Evolutionary conservation across 2,329 filamentous ascomycete genomes (phyloP).

Genomic region (Cercospora sp.): DNA sequence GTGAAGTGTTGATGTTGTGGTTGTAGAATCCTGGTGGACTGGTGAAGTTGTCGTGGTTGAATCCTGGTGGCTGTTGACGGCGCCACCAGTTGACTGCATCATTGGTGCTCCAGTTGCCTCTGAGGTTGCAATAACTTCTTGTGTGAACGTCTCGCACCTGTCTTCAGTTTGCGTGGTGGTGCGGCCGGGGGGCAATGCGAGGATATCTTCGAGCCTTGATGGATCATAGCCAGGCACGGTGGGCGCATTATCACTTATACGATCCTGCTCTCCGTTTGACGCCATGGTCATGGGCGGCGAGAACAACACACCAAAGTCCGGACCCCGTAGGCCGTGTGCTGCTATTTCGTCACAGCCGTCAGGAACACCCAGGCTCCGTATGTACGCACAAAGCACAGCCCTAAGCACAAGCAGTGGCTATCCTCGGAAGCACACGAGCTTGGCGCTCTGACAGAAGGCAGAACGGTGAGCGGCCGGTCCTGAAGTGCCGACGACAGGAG

Average conservation of each 20-base stretch:
- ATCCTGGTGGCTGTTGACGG: constrained; percentile 17
- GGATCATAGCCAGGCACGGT: constrained; percentile 23
- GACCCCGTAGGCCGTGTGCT: neutral
- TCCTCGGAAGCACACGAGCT: neutral
- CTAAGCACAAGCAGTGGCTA: neutral
- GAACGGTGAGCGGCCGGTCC: neutral
- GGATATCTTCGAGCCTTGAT: constrained; percentile 17
- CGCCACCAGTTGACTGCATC: constrained; percentile 19
- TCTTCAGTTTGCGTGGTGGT: constrained; percentile 20
- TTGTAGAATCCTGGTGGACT: constrained; percentile 5
- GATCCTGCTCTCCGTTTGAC: constrained; percentile 10
- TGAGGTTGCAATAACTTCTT: constrained; percentile 8
- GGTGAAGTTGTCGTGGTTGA: constrained; percentile 3
- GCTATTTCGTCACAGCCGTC: constrained; percentile 1
- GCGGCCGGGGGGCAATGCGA: constrained; percentile 17
- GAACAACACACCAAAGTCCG: constrained; percentile 8
- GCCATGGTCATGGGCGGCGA: constrained; percentile 13
- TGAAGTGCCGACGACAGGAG: neutral
- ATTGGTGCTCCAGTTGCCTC: constrained; percentile 7
- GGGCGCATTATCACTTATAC: constrained; percentile 13
- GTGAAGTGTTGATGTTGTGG: constrained; percentile 13
- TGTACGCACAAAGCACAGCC: constrained; percentile 9
- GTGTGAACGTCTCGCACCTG: constrained; percentile 11
- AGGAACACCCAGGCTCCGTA: constrained; percentile 10
- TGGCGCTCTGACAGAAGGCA: neutral